Evolutionary conservation across 2,329 filamentous ascomycete genomes (phyloP), one percentile per base, ranked within the genome.

Genomic region (Torrubiella hemipterigena): DNA sequence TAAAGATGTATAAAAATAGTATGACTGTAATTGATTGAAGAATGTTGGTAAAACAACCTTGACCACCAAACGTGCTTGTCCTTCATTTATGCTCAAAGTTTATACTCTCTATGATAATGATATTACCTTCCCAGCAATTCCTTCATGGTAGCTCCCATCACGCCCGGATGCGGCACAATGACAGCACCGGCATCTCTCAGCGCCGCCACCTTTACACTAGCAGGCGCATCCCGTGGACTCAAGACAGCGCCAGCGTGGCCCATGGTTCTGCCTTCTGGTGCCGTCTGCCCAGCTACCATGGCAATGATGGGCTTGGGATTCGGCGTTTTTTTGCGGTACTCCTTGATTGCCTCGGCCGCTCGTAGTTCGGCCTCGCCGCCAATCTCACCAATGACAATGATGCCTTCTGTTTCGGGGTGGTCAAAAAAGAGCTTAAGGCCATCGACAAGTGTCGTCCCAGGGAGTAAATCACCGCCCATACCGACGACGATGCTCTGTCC

Each of bases 401-500:
- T 81, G 3, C 74, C 79, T 38, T 81, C 65, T 0, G 80, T 85
- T 35, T 81, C 72, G 6, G 68, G 58, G 41, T 85, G 74, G 10
- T 71, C 54, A 41, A 81, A 75, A 38, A 85, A 79, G 3, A 82
- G 61, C 28, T 63, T 68, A 19, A 85, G 54, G 0, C 72, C 78
- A 48, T 87, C 81, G 0, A 79, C 70, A 37, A 86, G 73, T 16
- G 78, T 79, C 1, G 81, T 78, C n/a, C 56, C 79, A 2, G 80
- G 77, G 34, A 85, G 58, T 21, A 81, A 66, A 46, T 87, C 82
- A 3, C 82, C 82, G 3, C 82, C 82, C 61, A 87, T 78, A 12
- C 79, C 81, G 27, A 87, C 75, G 25, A 80, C 81, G 6, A 86
- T 57, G 45, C 78, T 84, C 51, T 89, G 82, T 0, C 82, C 82